Evolutionary conservation across 78 protist species (phyloP), one percentile per base, ranked within the genome.

Genomic region (Chrysochromulina parva): DNA sequence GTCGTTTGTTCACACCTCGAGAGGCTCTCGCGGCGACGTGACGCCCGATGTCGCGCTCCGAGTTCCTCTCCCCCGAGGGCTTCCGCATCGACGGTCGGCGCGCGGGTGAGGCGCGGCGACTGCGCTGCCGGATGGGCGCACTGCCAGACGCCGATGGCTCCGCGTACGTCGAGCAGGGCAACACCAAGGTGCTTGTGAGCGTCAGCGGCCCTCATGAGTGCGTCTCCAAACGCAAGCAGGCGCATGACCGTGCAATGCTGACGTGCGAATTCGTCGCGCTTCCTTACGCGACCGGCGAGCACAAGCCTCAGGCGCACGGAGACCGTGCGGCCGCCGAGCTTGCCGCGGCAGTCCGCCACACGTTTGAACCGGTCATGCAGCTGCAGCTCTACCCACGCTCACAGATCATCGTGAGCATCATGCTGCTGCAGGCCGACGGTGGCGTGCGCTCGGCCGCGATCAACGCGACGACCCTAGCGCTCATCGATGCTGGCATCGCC

Each of bases 361-460:
- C 96, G 1, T 93, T 97, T 71, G 97, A 97, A 74, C 50, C 94
- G 1, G 95, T 94, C 47, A 81, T 97, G 50, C 89, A 94, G 22
- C 53, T 91, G 5, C 24, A 88, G 22, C 85, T 96, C 48, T 96
- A 89, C 60, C 99, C 99, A 3, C 67, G 97, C 19, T 95, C 99
- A 22, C 96, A 96, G 50, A 97, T 98, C 60, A 94, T 90, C 74
- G 94, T 98, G 20, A 92, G 26, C 85, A 48, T 98, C 24, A 95
- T 93, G 11, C 96, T 98, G 9, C 54, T 97, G 58, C 99, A 98
- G 88, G 74, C 97, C 2, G 99, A 98, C 26, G 99, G 99, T 4
- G 98, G 97, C 55, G 47, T 90, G 20, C 90, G 88, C n/a, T 26
- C 94, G 7, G 98, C 97, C 3, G 53, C 92, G 17, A 90, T 98